These are phyloP conservation scores for Serendipita sp. DNA, from an alignment of 1,284 basidiomycete species.

Conservation along the genomic window DNA sequence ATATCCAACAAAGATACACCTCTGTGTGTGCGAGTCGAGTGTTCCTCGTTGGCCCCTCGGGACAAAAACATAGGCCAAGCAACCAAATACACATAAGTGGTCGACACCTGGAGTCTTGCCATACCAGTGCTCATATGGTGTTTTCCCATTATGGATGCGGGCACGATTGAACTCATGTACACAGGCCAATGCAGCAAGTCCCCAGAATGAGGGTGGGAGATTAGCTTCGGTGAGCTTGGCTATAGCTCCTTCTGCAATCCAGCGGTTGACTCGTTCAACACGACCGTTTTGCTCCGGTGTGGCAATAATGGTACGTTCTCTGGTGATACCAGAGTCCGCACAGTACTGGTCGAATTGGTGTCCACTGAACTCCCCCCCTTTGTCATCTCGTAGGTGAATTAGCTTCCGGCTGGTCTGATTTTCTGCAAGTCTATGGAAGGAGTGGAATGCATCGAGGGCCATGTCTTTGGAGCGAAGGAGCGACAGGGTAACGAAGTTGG, in stretches of 20 bases:
- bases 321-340: neutral
- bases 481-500: conserved; percentile 12
- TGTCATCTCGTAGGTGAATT: neutral
- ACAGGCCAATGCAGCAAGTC: conserved; percentile 10
- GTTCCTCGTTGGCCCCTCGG: conserved; percentile 20
- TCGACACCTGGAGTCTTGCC: conserved; percentile 17
- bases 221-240: conserved; percentile 10
- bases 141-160: neutral
- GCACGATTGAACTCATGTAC: conserved; percentile 12
- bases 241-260: conserved; percentile 1
- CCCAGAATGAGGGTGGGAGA: conserved; percentile 14
- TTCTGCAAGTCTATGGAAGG: conserved; percentile 14
- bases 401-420: neutral
- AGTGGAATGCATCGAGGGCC: conserved; percentile 15
- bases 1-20: conserved; percentile 27
- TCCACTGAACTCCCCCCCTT: conserved; percentile 7
- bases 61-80: conserved; percentile 23
- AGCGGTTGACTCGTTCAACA: conserved; percentile 2
- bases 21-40: conserved; percentile 20
- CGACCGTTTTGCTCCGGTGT: conserved; percentile 5
- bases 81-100: conserved; percentile 22
- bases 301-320: neutral
- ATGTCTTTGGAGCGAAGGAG: conserved; percentile 16
- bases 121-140: conserved; percentile 10
- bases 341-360: neutral